Conservation (phyloP, 208 protist genomes). For the Leishmania aethiopica region DNA sequence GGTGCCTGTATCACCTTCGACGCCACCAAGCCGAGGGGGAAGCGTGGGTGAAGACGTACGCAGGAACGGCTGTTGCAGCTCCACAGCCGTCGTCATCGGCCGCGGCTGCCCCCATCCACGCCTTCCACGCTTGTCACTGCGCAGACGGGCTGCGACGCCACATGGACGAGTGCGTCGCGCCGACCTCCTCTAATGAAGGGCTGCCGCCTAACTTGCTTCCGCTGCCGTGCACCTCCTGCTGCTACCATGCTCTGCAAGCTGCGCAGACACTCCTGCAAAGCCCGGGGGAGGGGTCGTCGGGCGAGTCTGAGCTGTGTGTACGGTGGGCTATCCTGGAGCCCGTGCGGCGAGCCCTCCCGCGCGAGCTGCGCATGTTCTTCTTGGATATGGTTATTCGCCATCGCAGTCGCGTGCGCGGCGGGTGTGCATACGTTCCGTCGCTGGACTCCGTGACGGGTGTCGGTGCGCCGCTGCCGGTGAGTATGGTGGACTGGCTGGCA, state of each 20-base stretch:
- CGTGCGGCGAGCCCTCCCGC: constrained; percentile 23
- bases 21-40: constrained; percentile 5
- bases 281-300: not conserved
- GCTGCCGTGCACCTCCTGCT: constrained; percentile 21
- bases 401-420: constrained; percentile 14
- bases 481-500: constrained; percentile 54
- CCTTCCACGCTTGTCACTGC: constrained; percentile 25
- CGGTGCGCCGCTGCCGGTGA: constrained; percentile 10
- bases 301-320: not conserved
- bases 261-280: not conserved
- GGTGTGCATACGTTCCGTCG: constrained; percentile 49
- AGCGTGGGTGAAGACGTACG: constrained; percentile 23
- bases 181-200: not conserved
- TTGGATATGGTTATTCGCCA: constrained; percentile 32
- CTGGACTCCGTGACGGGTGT: constrained; percentile 1
- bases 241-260: constrained; percentile 13
- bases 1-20: constrained; percentile 17
- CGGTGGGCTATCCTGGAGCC: constrained; percentile 16
- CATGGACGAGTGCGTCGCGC: not conserved
- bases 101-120: not conserved
- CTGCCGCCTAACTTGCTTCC: not conserved
- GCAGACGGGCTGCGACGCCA: not conserved
- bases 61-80: not conserved
- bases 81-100: not conserved
- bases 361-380: constrained; percentile 31